Evolutionary conservation across 2,329 filamentous ascomycete species (phyloP).

Genomic region (Cephalotrichum gorgonifer): DNA sequence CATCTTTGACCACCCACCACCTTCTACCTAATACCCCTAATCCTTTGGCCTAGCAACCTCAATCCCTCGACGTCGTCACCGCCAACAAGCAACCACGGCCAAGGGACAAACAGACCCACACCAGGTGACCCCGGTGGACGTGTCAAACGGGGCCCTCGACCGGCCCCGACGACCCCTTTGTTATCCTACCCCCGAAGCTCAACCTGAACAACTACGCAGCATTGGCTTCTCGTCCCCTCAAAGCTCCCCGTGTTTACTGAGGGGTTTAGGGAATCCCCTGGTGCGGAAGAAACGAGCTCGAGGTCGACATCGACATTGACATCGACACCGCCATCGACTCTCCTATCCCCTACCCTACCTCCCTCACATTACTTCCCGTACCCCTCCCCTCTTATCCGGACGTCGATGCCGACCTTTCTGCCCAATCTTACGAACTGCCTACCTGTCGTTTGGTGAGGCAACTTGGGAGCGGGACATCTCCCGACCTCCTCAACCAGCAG

Average conservation of each 20-base stretch:
- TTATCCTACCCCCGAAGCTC: not conserved
- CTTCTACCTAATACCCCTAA: not conserved
- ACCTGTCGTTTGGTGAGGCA: conserved; percentile 1
- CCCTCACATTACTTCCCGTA: not conserved
- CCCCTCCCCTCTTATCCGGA: not conserved
- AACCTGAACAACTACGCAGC: not conserved
- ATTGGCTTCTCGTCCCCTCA: not conserved
- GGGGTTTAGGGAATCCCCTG: not conserved
- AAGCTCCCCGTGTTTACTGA: not conserved
- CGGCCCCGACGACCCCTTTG: not conserved
- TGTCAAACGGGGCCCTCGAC: not conserved
- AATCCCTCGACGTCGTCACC: not conserved
- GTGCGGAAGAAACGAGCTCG: not conserved
- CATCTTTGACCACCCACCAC: too few relatives aligned
- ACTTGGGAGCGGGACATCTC: not conserved
- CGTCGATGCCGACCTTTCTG: conserved; percentile 2
- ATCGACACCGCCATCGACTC: too few relatives aligned
- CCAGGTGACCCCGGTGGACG: not conserved
- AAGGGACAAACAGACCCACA: not conserved
- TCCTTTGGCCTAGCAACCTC: not conserved
- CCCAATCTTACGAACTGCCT: conserved; percentile 1
- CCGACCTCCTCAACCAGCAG: not conserved
- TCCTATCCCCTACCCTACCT: not conserved
- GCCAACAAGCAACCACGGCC: not conserved
- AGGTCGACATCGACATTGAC: not conserved